Evolutionary conservation across 495 filamentous ascomycete species (phyloP), one percentile per base, ranked within the genome.

Genomic region (Aspergillus nidulans): DNA sequence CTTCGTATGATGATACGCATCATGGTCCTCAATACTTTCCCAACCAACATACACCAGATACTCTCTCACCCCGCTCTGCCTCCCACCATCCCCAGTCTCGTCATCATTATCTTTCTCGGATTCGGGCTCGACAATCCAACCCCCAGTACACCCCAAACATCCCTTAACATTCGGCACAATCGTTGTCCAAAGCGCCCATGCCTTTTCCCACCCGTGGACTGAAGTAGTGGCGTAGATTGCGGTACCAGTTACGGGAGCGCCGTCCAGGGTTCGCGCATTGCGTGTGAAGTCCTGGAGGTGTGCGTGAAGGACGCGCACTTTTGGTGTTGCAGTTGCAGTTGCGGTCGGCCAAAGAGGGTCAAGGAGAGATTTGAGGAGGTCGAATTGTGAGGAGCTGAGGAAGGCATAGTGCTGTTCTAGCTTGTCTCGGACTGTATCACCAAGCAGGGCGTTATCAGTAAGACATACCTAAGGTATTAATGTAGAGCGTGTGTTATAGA

Each of bases 21-120:
- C 64, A 53, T 67, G 62, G 19, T 63, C 28, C 41, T 63, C 52
- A 8, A 63, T 30, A 39, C 54, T 63, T 42, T 57, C 61, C 64
- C 59, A 64, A 40, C 61, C 59, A 16, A 64, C 55, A 53, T 56
- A 59, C 28, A 68, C 61, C 16, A 64, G 26, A 63, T 59, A 69
- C 26, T 28, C 26, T 9, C 26, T 28, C 26, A 28, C 9, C 26
- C 26, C 26, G 4, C 26, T 9, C 26, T 28, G 4, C 13, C 48
- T 51, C 23, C 49, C 47, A 28, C 38, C 52, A 23, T 45, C 42
- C 32, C 43, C 59, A 42, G 61, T 61, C 32, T 60, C 56, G 4
- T 4, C 26, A 28, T 9, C 26, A 28, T 4, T 9, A 9, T 4
- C 4, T 9, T 28, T 4, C 26, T 28, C 4, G 9, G 26, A 28